A percentile compares a stretch with the other conserved stretches of the same genome.
Conservation (phyloP, 345 rosid genomes). For the Eucalyptus curtisii region DNA sequence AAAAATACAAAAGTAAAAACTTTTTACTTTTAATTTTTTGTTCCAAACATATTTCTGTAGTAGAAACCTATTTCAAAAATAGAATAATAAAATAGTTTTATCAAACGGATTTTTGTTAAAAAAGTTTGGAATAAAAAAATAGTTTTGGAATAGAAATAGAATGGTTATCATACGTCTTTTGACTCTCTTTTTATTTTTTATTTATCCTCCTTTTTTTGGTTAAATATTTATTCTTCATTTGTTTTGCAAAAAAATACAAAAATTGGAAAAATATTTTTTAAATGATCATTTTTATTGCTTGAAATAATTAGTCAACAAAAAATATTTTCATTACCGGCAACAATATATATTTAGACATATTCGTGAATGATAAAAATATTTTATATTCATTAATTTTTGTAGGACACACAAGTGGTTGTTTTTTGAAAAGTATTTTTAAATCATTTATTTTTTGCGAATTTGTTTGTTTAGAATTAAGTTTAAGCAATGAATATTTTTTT, state of each 20-base stretch:
- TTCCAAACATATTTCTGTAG: fast-evolving
- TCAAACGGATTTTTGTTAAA: no score
- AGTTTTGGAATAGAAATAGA: fast-evolving
- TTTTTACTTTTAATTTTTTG: no score
- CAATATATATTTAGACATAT: background rate
- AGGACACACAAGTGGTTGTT: background rate
- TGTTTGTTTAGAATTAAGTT: background rate
- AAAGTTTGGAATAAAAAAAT: fast-evolving
- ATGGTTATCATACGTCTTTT: fast-evolving
- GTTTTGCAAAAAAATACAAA: background rate
- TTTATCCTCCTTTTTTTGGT: background rate
- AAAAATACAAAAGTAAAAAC: fast-evolving
- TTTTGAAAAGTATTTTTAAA: background rate
- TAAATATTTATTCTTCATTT: background rate
- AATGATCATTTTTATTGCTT: background rate
- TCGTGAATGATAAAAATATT: background rate
- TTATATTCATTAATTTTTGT: background rate
- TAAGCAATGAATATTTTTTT: background rate
- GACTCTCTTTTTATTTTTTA: background rate
- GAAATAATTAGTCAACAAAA: background rate
- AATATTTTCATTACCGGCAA: background rate
- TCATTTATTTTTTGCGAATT: background rate
- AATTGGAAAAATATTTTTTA: background rate
- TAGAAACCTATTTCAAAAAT: no score
- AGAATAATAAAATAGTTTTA: no score